Evolutionary conservation across 179 eudicot genomes (phyloP).

Genomic region (Actinidia arguta): DNA sequence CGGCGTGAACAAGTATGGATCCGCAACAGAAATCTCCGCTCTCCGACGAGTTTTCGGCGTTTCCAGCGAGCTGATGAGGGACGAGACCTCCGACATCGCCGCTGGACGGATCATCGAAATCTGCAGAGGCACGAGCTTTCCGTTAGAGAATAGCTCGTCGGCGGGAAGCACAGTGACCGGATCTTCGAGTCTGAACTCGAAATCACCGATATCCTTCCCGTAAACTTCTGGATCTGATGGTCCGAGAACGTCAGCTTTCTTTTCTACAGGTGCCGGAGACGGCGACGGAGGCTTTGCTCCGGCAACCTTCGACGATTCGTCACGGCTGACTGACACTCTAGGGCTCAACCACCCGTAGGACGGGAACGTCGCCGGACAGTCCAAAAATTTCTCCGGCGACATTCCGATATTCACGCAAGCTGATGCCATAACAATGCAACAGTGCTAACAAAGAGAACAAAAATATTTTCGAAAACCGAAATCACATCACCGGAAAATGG

Average conservation of each 20-base stretch:
- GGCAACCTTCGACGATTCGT: slow-evolving; percentile 9
- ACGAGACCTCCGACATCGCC: background rate
- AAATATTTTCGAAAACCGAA: background rate
- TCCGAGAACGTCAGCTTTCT: slow-evolving; percentile 10
- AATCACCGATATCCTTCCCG: slow-evolving; percentile 46
- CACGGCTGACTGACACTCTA: slow-evolving; percentile 46
- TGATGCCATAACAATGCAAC: slow-evolving; percentile 64
- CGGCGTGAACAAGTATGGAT: slow-evolving; percentile 72
- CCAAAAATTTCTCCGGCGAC: slow-evolving; percentile 56
- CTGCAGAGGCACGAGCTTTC: slow-evolving; percentile 71
- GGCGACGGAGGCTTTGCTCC: background rate
- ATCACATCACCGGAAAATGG: slow-evolving; percentile 17
- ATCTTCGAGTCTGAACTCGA: slow-evolving; percentile 79
- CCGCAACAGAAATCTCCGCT: slow-evolving; percentile 29
- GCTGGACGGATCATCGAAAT: slow-evolving; percentile 34
- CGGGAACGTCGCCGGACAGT: slow-evolving; percentile 39
- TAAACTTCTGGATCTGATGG: slow-evolving; percentile 45
- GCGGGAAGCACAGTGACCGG: slow-evolving; percentile 80
- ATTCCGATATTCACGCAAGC: slow-evolving; percentile 73
- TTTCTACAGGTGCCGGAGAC: background rate
- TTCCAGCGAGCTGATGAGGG: slow-evolving; percentile 32
- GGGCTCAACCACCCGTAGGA: slow-evolving; percentile 67
- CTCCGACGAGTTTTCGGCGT: slow-evolving; percentile 32
- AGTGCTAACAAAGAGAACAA: background rate
- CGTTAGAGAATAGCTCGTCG: slow-evolving; percentile 84